phyloP scores from a whole-genome alignment of 495 filamentous ascomycete genomes.

The Podospora australis region DNA sequence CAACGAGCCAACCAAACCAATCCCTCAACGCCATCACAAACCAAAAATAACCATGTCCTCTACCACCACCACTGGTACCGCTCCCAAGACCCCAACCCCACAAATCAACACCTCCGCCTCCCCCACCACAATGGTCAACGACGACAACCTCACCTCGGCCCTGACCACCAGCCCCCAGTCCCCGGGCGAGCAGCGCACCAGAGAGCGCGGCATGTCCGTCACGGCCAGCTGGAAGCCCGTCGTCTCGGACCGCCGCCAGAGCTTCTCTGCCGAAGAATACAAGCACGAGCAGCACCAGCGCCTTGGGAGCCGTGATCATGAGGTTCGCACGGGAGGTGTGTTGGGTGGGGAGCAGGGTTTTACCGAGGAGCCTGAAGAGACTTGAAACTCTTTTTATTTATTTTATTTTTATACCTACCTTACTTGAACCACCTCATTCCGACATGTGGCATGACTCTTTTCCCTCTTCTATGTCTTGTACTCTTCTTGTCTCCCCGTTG shows the following conservation, averaged over 20 bases:
- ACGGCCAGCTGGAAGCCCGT: constrained; percentile 39
- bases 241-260: constrained; percentile 34
- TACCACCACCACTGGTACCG: background rate
- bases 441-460: no score
- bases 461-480: no score
- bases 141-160: background rate
- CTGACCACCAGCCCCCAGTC: background rate
- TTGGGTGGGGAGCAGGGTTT: constrained; percentile 20
- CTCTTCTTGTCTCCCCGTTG: no score
- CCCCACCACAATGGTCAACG: background rate
- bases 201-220: constrained; percentile 32
- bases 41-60: background rate
- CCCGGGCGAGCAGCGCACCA: constrained; percentile 17
- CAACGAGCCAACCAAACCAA: background rate
- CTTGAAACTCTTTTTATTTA: no score
- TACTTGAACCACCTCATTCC: no score
- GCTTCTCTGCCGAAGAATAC: constrained; percentile 42
- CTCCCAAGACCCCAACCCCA: background rate
- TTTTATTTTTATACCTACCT: no score
- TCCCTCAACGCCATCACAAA: background rate
- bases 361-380: constrained; percentile 18
- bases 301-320: no score
- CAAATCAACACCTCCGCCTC: background rate
- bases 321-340: background rate
- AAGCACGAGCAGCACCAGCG: constrained; percentile 36